A percentile compares a stretch with the other conserved stretches of the same genome.
Conservation (phyloP, 352 stramenopile species). For the Pythium phragmitis region DNA sequence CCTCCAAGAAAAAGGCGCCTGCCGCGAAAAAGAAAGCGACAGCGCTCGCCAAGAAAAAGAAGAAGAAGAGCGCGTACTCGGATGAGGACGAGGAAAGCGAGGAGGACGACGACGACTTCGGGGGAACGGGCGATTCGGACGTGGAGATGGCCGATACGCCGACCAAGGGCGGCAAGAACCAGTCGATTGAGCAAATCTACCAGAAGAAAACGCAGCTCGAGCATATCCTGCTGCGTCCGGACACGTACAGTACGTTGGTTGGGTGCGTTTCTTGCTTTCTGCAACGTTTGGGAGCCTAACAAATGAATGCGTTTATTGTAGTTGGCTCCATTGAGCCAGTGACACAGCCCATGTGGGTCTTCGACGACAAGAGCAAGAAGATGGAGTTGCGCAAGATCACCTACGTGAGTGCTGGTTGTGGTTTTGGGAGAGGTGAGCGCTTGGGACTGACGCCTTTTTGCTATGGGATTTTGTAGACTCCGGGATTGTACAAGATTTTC, state of each 20-base stretch:
- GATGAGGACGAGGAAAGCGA: constrained; percentile 44
- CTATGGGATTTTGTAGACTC: constrained; percentile 50
- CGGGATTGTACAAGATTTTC: constrained; percentile 98
- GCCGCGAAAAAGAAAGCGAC: constrained; percentile 42
- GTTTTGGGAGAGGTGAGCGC: neutral
- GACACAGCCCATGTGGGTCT: constrained; percentile 92
- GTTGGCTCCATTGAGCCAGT: constrained; percentile 95
- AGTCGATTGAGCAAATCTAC: constrained; percentile 92
- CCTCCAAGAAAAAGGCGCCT: constrained; percentile 20
- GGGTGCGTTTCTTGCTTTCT: neutral
- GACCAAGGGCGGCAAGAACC: constrained; percentile 40
- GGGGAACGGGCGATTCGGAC: constrained; percentile 14
- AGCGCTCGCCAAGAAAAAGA: constrained; percentile 31
- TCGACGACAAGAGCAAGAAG: constrained; percentile 85
- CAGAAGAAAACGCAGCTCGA: constrained; percentile 98
- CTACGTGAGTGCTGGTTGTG: constrained; percentile 43
- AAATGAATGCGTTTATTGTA: constrained; percentile 35
- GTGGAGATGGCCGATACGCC: constrained; percentile 27
- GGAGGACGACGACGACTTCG: constrained; percentile 31
- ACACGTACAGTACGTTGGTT: constrained; percentile 93
- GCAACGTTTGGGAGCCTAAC: neutral
- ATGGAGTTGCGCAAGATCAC: constrained; percentile 95
- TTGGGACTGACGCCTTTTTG: neutral
- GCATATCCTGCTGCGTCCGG: constrained; percentile 96
- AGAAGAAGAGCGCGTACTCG: constrained; percentile 40